These are phyloP conservation scores for Cylindrotheca closterium DNA, from an alignment of 108 stramenopile genomes.

Conservation along the genomic window DNA sequence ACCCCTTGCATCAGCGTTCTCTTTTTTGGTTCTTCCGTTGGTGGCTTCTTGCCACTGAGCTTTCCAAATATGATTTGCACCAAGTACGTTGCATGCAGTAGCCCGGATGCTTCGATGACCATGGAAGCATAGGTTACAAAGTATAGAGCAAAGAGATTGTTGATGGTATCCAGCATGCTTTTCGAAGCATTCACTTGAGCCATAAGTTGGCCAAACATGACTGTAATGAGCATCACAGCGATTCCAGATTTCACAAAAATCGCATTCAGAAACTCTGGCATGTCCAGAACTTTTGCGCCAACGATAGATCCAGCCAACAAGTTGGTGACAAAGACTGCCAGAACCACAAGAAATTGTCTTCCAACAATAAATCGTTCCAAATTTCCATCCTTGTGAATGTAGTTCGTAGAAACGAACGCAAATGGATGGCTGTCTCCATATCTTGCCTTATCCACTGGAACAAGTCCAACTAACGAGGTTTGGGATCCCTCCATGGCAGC, in stretches of 20 bases:
- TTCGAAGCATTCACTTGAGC: slow-evolving; percentile 49
- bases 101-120: slow-evolving; percentile 67
- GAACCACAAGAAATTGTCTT: slow-evolving; percentile 84
- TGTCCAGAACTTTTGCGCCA: slow-evolving; percentile 50
- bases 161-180: slow-evolving; percentile 74
- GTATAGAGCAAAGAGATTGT: slow-evolving; percentile 58
- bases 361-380: slow-evolving; percentile 83
- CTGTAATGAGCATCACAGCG: slow-evolving; percentile 63
- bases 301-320: slow-evolving; percentile 60
- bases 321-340: slow-evolving; percentile 70
- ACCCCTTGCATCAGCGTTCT: slow-evolving; percentile 29
- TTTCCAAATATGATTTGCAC: slow-evolving; percentile 48
- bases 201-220: slow-evolving; percentile 66
- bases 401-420: slow-evolving; percentile 50
- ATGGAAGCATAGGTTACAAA: slow-evolving; percentile 57
- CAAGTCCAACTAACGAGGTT: slow-evolving; percentile 74
- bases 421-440: slow-evolving; percentile 75
- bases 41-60: slow-evolving; percentile 44
- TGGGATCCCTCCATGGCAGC: slow-evolving; percentile 82
- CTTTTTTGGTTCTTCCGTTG: slow-evolving; percentile 56
- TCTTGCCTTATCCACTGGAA: slow-evolving; percentile 57
- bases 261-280: slow-evolving; percentile 50
- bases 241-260: slow-evolving; percentile 79
- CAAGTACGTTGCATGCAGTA: slow-evolving; percentile 65
- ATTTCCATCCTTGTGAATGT: slow-evolving; percentile 81